A percentile compares a stretch with the other conserved stretches of the same genome.
These are phyloP conservation scores for Ogataea allantospora DNA, from an alignment of 805 yeast species.

Conservation along the genomic window DNA sequence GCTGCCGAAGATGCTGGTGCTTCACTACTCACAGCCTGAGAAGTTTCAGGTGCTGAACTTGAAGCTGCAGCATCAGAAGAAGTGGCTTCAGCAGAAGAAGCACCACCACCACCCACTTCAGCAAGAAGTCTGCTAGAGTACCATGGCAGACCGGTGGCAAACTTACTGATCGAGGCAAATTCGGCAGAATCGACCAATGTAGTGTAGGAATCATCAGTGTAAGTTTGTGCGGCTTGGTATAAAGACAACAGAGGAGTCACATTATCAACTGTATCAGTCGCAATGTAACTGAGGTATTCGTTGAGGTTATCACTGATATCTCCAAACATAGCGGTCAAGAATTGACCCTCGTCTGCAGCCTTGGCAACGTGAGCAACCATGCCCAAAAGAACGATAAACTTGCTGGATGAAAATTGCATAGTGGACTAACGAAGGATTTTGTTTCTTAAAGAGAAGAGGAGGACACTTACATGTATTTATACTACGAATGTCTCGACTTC, in stretches of 20 bases:
- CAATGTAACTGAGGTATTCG: constrained; percentile 36
- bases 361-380: constrained; percentile 18
- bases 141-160: constrained; percentile 37
- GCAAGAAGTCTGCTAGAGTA: constrained; percentile 31
- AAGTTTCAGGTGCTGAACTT: constrained; percentile 11
- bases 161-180: constrained; percentile 21
- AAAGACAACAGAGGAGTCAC: constrained; percentile 33
- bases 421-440: constrained; percentile 1
- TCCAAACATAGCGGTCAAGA: constrained; percentile 37
- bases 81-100: constrained; percentile 11
- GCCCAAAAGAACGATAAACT: constrained; percentile 23
- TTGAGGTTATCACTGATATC: constrained; percentile 35
- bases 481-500: background rate
- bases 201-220: constrained; percentile 45
- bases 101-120: constrained; percentile 18
- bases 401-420: constrained; percentile 26
- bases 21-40: constrained; percentile 3
- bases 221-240: constrained; percentile 36
- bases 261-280: constrained; percentile 28
- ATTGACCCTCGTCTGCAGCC: constrained; percentile 21
- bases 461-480: background rate
- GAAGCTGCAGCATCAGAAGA: constrained; percentile 16
- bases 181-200: constrained; percentile 33
- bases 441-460: background rate
- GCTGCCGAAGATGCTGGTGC: constrained; percentile 6